Conservation (phyloP, 495 filamentous ascomycete species). For the Clavariopsis aquatica region DNA sequence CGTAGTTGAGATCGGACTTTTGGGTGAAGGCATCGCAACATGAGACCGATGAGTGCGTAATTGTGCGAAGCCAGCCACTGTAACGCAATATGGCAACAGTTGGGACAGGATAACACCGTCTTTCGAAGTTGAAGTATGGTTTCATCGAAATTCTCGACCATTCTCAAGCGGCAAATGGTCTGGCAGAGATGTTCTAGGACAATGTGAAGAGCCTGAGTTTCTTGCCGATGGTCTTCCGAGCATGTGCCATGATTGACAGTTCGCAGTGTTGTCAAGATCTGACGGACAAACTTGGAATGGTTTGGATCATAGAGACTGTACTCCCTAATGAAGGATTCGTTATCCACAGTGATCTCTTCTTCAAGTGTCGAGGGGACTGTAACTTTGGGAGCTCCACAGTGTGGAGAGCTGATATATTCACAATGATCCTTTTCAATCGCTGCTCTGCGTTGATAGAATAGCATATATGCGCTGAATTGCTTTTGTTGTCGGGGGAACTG, state of each 20-base stretch:
- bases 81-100: constrained; percentile 60
- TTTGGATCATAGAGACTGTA: constrained; percentile 79
- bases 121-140: constrained; percentile 57
- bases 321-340: constrained; percentile 69
- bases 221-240: constrained; percentile 55
- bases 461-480: constrained; percentile 76
- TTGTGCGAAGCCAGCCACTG: constrained; percentile 62
- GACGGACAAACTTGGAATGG: constrained; percentile 67
- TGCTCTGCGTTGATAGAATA: constrained; percentile 88
- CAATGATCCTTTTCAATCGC: constrained; percentile 55
- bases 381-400: constrained; percentile 56
- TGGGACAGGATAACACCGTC: constrained; percentile 56
- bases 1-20: constrained; percentile 60
- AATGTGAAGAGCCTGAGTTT: constrained; percentile 64
- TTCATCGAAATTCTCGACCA: constrained; percentile 61
- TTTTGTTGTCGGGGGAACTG: constrained; percentile 47
- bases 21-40: constrained; percentile 64
- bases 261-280: constrained; percentile 56
- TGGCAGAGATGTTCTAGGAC: constrained; percentile 76
- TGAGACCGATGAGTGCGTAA: constrained; percentile 62
- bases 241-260: constrained; percentile 49
- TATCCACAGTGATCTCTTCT: constrained; percentile 67
- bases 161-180: constrained; percentile 72
- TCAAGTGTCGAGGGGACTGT: constrained; percentile 57
- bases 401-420: constrained; percentile 33